A percentile compares a stretch with the other conserved stretches of the same genome.
Conservation (phyloP, 805 yeast species). For the Hanseniaspora lachancei region DNA sequence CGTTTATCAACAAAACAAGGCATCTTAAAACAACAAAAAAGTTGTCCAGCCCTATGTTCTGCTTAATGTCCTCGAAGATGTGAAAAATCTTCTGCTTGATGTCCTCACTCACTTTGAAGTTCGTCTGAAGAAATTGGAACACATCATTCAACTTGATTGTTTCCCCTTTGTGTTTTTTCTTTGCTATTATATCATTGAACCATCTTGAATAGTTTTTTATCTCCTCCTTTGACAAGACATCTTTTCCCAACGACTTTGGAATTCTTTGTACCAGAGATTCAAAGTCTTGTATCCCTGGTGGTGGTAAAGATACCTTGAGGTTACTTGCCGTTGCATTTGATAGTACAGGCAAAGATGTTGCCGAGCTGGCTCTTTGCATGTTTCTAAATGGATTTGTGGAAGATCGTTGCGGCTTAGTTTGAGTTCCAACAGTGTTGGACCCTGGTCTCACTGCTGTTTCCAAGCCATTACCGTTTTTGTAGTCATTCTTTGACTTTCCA, state of each 20-base stretch:
- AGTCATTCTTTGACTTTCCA: not conserved
- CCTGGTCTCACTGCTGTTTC: not conserved
- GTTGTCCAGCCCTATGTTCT: conserved; percentile 69
- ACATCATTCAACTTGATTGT: conserved; percentile 58
- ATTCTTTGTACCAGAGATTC: conserved; percentile 23
- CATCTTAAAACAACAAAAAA: conserved; percentile 79
- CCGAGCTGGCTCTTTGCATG: not conserved
- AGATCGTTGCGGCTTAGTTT: not conserved
- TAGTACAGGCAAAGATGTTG: not conserved
- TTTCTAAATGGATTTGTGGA: not conserved
- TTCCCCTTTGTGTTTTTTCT: conserved; percentile 47
- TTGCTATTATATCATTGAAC: conserved; percentile 73
- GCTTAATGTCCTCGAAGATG: conserved; percentile 39
- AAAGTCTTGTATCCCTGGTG: conserved; percentile 28
- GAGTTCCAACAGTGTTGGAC: not conserved
- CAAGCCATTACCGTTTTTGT: not conserved
- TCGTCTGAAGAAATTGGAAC: conserved; percentile 55
- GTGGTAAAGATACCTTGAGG: conserved; percentile 13
- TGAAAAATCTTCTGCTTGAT: conserved; percentile 39
- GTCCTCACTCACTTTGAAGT: conserved; percentile 50
- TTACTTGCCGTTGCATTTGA: not conserved
- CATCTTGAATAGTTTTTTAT: conserved; percentile 77
- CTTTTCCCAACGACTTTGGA: conserved; percentile 52
- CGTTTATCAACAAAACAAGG: conserved; percentile 49
- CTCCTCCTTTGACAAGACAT: conserved; percentile 65